A percentile compares a stretch with the other conserved stretches of the same genome.
These are phyloP conservation scores for Fragilaria radians DNA, from an alignment of 108 stramenopile genomes.

Conservation along the genomic window DNA sequence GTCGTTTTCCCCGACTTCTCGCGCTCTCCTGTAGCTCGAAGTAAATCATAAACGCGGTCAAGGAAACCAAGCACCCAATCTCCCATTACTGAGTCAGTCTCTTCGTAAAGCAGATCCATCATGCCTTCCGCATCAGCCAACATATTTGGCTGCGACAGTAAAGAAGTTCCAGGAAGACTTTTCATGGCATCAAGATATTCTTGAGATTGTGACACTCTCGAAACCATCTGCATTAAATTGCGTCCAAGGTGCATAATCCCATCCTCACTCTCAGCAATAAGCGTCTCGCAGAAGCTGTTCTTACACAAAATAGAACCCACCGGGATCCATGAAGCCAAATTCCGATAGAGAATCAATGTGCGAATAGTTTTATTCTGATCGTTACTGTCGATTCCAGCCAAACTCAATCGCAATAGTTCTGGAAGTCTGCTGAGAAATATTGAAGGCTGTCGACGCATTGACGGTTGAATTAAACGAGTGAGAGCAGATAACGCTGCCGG, in stretches of 20 bases:
- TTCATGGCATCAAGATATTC: slow-evolving; percentile 48
- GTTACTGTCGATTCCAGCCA: slow-evolving; percentile 88
- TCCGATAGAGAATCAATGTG: slow-evolving; percentile 79
- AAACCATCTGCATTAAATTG: slow-evolving; percentile 36
- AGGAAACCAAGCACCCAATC: slow-evolving; percentile 82
- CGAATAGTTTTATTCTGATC: slow-evolving; percentile 86
- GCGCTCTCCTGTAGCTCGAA: slow-evolving; percentile 73
- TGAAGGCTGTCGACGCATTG: slow-evolving; percentile 45
- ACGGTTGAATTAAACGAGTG: slow-evolving; percentile 58
- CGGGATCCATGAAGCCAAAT: slow-evolving; percentile 78
- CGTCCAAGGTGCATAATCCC: slow-evolving; percentile 48
- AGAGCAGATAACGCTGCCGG: slow-evolving; percentile 77
- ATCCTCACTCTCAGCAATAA: neutral
- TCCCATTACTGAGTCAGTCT: slow-evolving; percentile 58
- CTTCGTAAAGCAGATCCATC: slow-evolving; percentile 35
- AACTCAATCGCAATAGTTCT: slow-evolving; percentile 55
- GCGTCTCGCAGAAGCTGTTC: neutral
- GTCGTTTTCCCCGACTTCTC: slow-evolving; percentile 72
- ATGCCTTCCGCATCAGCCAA: slow-evolving; percentile 19
- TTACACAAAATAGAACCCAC: slow-evolving; percentile 25
- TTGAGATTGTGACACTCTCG: slow-evolving; percentile 23
- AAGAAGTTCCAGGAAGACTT: slow-evolving; percentile 48
- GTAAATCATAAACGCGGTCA: slow-evolving; percentile 71
- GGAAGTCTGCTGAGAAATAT: slow-evolving; percentile 67
- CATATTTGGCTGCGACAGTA: slow-evolving; percentile 38